Evolutionary conservation across 2,329 filamentous ascomycete species (phyloP), one percentile per base, ranked within the genome.

Genomic region (Parasarocladium wereldwijsianum): DNA sequence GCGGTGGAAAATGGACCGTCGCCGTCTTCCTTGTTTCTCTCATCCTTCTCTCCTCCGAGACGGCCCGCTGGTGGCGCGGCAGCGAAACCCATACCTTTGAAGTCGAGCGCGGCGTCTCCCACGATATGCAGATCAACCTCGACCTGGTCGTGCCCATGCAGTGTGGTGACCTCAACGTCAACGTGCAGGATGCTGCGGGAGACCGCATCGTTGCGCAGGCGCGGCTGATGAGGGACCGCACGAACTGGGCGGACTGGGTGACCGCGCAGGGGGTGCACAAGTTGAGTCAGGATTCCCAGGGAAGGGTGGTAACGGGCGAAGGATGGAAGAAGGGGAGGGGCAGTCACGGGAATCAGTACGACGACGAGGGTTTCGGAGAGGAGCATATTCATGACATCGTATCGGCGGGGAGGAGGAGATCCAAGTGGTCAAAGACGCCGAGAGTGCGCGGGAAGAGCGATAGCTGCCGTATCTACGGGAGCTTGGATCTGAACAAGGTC

Each of bases 171-270:
- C 58, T 98, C n/a, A 82, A 93, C 57, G 64, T 98, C 54, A 96
- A 98, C 57, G 86, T 98, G 29, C 90, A 96, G 60, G 90, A 98
- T 52, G 86, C 87, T 3, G 74, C 84, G 0, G 86, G 90, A 31
- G 90, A 98, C 53, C 76, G 82, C 38, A 93, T 96, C 44, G 66
- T 93, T 17, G 90, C 90, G 3, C 81, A 70, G 4, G 64, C 76
- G 21, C 62, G 76, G 38, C 63, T 98, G 37, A 64, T 70, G 38
- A 76, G 72, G 45, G 84, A 94, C 43, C 58, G 70, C 11, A 96
- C 90, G 6, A 70, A 59, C 38, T 98, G 87, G 84, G 49, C 51
- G 14, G 73, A 86, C 41, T 96, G 87, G 86, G 72, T 75, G 38
- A 70, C 83, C 44, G 62, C 62, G 43, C 70, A 73, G 47, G 78